phyloP scores from a whole-genome alignment of 129 eudicot species.

The Artemisia annua region DNA sequence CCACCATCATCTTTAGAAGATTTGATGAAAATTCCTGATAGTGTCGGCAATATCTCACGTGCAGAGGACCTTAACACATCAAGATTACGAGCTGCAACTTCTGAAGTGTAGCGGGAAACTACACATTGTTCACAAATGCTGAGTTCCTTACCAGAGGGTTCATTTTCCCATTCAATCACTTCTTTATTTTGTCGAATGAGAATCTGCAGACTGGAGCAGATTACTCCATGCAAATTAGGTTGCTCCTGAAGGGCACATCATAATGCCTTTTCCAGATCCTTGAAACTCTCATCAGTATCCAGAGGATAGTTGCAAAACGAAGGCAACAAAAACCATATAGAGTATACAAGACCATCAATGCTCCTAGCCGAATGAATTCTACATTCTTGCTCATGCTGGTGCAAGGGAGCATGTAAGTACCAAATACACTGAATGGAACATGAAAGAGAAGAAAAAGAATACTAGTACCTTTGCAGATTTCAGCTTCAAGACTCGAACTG shows the following conservation, averaged over 20 bases:
- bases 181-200: too few species aligned
- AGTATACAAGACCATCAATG: constrained; percentile 72
- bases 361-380: constrained; percentile 60
- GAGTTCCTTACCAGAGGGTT: too few species aligned
- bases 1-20: too few species aligned
- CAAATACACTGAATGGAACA: constrained; percentile 6
- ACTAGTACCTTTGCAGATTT: constrained; percentile 66
- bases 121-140: too few species aligned
- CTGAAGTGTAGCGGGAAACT: too few species aligned
- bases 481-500: constrained; percentile 50
- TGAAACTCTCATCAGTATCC: constrained; percentile 76
- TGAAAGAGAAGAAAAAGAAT: not conserved
- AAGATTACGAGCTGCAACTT: too few species aligned
- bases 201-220: constrained; percentile 49
- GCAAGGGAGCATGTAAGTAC: constrained; percentile 16
- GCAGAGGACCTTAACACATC: too few species aligned
- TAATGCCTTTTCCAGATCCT: constrained; percentile 57
- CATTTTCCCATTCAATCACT: too few species aligned
- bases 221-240: constrained; percentile 67
- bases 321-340: constrained; percentile 83
- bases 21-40: too few species aligned
- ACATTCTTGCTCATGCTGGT: constrained; percentile 73
- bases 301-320: constrained; percentile 90
- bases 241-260: constrained; percentile 60
- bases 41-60: too few species aligned